phyloP scores from a whole-genome alignment of 208 protist species.

The Acanthamoeba royreba region DNA sequence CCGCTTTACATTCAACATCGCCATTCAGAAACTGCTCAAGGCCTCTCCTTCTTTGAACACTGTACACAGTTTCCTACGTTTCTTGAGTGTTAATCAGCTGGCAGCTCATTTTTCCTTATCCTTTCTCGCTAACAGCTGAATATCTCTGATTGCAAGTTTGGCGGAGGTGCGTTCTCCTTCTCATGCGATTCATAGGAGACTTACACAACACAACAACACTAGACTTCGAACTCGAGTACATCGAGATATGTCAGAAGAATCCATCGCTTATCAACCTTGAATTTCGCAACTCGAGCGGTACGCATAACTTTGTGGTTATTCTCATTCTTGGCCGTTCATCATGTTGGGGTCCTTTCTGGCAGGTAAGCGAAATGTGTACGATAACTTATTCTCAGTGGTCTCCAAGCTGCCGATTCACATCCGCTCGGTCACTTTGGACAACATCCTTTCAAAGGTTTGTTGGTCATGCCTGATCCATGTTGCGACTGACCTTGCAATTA shows the following conservation, averaged over 20 bases:
- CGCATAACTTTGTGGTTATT: neutral
- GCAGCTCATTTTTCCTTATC: neutral
- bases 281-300: neutral
- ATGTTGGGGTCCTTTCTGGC: too few species aligned
- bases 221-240: constrained; percentile 16
- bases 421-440: neutral
- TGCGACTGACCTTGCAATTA: neutral
- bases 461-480: neutral
- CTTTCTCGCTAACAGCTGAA: neutral
- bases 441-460: neutral
- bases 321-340: neutral
- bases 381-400: neutral
- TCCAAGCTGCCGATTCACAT: neutral
- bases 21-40: constrained; percentile 20
- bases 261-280: neutral
- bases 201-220: too few species aligned
- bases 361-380: neutral
- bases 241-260: neutral
- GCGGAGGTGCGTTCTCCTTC: neutral
- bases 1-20: constrained; percentile 4
- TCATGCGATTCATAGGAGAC: too few species aligned
- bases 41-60: neutral
- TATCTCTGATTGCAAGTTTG: neutral
- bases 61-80: neutral
- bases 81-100: neutral